Evolutionary conservation across 306 rosid genomes (phyloP).

Genomic region (Cicer yamashitae): DNA sequence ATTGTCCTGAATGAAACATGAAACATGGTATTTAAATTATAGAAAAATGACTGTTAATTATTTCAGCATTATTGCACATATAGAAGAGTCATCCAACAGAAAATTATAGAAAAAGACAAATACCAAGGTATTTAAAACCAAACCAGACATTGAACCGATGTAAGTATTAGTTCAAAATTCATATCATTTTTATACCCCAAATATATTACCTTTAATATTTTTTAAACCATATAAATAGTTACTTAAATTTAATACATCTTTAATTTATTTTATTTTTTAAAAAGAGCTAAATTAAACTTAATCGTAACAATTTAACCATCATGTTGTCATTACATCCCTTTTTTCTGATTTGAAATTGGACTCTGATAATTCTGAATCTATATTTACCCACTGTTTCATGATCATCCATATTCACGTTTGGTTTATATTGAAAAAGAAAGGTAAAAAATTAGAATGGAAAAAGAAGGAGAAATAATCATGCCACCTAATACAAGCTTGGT

Average conservation of each 20-base stretch:
- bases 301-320: neutral
- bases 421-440: conserved; percentile 7
- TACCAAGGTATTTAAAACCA: neutral
- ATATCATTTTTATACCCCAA: neutral
- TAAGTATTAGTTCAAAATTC: neutral
- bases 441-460: neutral
- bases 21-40: no score
- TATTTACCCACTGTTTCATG: neutral
- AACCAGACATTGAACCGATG: neutral
- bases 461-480: neutral
- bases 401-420: neutral
- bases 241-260: conserved; percentile 8
- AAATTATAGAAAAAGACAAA: conserved; percentile 10
- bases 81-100: neutral
- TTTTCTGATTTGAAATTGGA: conserved; percentile 3
- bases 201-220: neutral
- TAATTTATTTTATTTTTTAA: neutral
- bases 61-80: conserved; percentile 37
- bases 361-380: neutral
- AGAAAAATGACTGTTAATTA: no score
- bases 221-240: neutral
- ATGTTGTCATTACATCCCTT: neutral
- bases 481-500: conserved; percentile 1
- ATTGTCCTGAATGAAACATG: conserved; percentile 31
- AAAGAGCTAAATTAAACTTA: neutral